phyloP scores from a whole-genome alignment of 2,329 filamentous ascomycete genomes.

The Sphaerostilbella broomeana region DNA sequence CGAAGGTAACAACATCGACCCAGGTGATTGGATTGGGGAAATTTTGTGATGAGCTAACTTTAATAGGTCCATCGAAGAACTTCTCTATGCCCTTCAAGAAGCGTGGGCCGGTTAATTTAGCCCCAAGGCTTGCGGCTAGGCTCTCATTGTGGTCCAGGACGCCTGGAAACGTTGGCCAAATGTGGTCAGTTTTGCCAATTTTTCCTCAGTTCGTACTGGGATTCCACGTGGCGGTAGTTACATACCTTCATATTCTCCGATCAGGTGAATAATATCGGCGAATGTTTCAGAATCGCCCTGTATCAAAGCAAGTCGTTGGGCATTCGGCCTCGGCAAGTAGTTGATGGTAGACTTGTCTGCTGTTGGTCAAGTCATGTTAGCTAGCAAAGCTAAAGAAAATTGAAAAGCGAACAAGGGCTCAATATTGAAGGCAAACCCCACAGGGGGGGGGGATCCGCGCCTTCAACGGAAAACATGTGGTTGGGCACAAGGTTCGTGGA shows the following conservation, averaged over 20 bases:
- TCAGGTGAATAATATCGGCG: conserved; percentile 62
- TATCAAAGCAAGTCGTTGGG: conserved; percentile 43
- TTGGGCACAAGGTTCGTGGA: too few relatives aligned
- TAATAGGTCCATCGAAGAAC: conserved; percentile 76
- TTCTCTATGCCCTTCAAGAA: conserved; percentile 81
- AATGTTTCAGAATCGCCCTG: conserved; percentile 60
- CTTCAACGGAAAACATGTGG: too few relatives aligned
- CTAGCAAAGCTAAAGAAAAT: too few relatives aligned
- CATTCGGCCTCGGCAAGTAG: conserved; percentile 41
- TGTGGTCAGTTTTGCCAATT: neutral
- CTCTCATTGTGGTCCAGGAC: conserved; percentile 81
- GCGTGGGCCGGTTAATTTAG: conserved; percentile 73
- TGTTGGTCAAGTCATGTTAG: too few relatives aligned
- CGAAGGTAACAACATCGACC: conserved; percentile 81
- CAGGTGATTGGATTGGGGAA: conserved; percentile 62
- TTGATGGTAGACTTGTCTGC: conserved; percentile 44
- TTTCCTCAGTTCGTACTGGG: neutral
- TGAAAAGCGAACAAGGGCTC: too few relatives aligned
- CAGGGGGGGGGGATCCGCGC: too few relatives aligned
- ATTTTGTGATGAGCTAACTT: conserved; percentile 43
- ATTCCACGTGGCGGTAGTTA: neutral
- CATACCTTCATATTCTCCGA: conserved; percentile 69
- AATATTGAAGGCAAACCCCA: too few relatives aligned
- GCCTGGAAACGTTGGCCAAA: conserved; percentile 39
- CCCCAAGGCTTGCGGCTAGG: conserved; percentile 77